A percentile compares a stretch with the other conserved stretches of the same genome.
phyloP scores from a whole-genome alignment of 306 rosid species.

The Lablab purpureus region DNA sequence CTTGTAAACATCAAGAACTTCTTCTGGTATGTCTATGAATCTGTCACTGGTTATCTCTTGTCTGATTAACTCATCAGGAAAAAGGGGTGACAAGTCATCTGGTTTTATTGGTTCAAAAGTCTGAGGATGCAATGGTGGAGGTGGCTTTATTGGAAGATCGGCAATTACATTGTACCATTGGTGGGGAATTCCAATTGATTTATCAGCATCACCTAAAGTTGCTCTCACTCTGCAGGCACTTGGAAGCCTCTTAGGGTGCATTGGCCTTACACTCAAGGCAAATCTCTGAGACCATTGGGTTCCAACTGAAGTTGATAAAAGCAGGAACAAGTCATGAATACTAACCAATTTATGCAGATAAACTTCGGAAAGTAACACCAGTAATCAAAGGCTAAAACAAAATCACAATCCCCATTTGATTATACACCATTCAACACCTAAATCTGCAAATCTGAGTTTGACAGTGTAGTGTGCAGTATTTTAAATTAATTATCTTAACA shows the following conservation, averaged over 20 bases:
- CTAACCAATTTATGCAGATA: constrained; percentile 17
- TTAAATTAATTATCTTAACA: constrained; percentile 2
- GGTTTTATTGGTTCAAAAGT: constrained; percentile 76
- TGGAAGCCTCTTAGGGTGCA: constrained; percentile 52
- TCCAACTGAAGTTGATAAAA: constrained; percentile 53
- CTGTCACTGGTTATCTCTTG: constrained; percentile 78
- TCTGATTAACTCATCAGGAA: constrained; percentile 78
- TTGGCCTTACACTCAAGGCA: constrained; percentile 56
- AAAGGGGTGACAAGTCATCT: constrained; percentile 83
- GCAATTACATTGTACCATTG: constrained; percentile 91
- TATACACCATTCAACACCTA: not conserved
- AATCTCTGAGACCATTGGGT: constrained; percentile 59
- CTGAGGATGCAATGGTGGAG: constrained; percentile 87
- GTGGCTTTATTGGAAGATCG: constrained; percentile 91
- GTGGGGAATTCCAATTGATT: constrained; percentile 65
- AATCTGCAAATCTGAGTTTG: not conserved
- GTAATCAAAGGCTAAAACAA: constrained; percentile 20
- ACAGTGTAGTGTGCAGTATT: not conserved
- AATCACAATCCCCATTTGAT: constrained; percentile 20
- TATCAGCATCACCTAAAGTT: constrained; percentile 49
- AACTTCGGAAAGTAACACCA: constrained; percentile 16
- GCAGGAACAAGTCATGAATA: not conserved
- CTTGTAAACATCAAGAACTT: constrained; percentile 76
- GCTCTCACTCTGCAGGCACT: constrained; percentile 71
- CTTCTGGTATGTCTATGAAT: constrained; percentile 82